phyloP scores from a whole-genome alignment of 1,284 basidiomycete species.

The Fistulinella cinereoalba region DNA sequence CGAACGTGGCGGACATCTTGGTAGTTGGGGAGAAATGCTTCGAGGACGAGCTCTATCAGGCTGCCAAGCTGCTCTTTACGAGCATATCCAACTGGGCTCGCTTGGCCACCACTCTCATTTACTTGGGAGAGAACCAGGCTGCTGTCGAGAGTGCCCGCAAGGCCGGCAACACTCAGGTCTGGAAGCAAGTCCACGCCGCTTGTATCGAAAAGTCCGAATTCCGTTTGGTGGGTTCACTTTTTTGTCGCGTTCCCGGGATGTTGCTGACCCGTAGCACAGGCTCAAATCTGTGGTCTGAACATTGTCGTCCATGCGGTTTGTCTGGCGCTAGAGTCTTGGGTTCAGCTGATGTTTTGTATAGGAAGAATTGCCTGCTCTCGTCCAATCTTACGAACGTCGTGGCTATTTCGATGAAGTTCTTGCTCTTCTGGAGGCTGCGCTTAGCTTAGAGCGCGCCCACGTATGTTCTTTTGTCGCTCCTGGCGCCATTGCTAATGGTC shows the following conservation, averaged over 20 bases:
- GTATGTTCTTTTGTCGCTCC: constrained; percentile 45
- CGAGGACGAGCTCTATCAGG: constrained; percentile 97
- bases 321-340: constrained; percentile 9
- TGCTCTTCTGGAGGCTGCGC: constrained; percentile 86
- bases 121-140: constrained; percentile 96
- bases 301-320: constrained; percentile 87
- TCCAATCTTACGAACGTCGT: constrained; percentile 86
- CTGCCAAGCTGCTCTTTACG: constrained; percentile 91
- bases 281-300: constrained; percentile 98
- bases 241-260: not conserved
- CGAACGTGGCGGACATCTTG: constrained; percentile 96
- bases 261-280: constrained; percentile 39
- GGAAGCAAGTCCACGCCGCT: constrained; percentile 99
- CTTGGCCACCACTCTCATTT: constrained; percentile 96
- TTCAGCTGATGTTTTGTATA: constrained; percentile 29
- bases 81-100: constrained; percentile 99
- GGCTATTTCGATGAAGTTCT: constrained; percentile 97
- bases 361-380: constrained; percentile 85
- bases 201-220: constrained; percentile 98
- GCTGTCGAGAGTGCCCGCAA: constrained; percentile 99
- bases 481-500: not conserved
- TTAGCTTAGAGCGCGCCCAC: constrained; percentile 95
- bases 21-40: constrained; percentile 99
- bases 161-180: constrained; percentile 99
- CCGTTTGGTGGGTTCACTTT: constrained; percentile 58